phyloP scores from a whole-genome alignment of 441 rosid species.

The Hura crepitans region DNA sequence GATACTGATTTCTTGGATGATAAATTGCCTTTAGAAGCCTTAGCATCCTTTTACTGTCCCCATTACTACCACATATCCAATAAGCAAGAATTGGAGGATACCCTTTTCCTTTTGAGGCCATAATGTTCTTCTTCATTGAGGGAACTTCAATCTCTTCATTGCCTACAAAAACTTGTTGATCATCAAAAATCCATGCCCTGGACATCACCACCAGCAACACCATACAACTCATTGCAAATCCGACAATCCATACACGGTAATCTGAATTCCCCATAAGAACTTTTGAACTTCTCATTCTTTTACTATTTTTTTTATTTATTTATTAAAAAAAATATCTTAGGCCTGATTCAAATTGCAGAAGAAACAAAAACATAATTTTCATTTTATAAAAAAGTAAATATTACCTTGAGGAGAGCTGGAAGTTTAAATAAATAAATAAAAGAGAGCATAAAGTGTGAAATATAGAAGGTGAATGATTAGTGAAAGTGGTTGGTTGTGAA shows the following conservation, averaged over 20 bases:
- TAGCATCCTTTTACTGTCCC: slow-evolving; percentile 38
- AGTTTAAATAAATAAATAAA: background rate
- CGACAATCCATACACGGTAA: slow-evolving; percentile 28
- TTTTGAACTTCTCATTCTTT: slow-evolving; percentile 33
- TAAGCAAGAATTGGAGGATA: slow-evolving; percentile 48
- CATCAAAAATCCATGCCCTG: slow-evolving; percentile 21
- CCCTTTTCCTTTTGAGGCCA: slow-evolving; percentile 31
- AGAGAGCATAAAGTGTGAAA: background rate
- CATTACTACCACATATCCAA: slow-evolving; percentile 46
- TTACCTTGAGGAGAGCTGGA: too few species aligned
- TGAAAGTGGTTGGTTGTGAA: background rate
- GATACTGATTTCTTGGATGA: slow-evolving; percentile 57
- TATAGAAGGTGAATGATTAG: too few species aligned
- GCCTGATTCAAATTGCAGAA: too few species aligned
- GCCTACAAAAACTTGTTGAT: slow-evolving; percentile 2
- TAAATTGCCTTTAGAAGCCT: slow-evolving; percentile 46
- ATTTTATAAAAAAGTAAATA: too few species aligned
- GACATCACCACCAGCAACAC: slow-evolving; percentile 25
- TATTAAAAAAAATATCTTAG: too few species aligned
- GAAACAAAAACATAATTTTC: too few species aligned
- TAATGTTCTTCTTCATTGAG: background rate
- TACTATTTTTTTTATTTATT: background rate
- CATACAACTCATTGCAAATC: slow-evolving; percentile 23
- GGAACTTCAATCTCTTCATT: slow-evolving; percentile 13
- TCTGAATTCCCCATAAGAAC: slow-evolving; percentile 18